Evolutionary conservation across 305 asterid species (phyloP).

Genomic region (Solanum hybrid): DNA sequence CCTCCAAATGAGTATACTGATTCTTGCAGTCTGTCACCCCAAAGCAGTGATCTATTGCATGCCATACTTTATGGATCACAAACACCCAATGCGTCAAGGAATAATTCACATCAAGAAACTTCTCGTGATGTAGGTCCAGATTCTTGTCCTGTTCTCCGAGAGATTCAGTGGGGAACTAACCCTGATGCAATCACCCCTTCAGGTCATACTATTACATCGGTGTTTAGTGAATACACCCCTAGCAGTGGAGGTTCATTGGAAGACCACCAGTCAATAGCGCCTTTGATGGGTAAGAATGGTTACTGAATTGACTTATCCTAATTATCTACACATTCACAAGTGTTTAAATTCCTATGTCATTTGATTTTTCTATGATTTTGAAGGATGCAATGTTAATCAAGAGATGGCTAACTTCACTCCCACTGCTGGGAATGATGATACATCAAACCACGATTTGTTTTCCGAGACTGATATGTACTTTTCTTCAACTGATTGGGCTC

Average conservation of each 20-base stretch:
- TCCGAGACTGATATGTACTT: conserved; percentile 35
- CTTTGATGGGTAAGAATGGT: conserved; percentile 19
- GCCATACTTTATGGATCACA: conserved; percentile 36
- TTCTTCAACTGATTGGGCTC: conserved; percentile 27
- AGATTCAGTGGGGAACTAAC: conserved; percentile 36
- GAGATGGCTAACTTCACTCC: conserved; percentile 20
- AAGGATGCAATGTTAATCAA: conserved; percentile 34
- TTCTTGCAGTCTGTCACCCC: conserved; percentile 21
- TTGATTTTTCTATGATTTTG: conserved; percentile 6
- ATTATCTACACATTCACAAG: background rate
- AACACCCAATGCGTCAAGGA: conserved; percentile 13
- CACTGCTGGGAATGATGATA: conserved; percentile 10
- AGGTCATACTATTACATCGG: conserved; percentile 36
- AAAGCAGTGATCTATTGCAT: conserved; percentile 41
- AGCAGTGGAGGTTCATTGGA: conserved; percentile 34
- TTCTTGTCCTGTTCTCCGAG: conserved; percentile 26
- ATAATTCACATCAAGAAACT: conserved; percentile 16
- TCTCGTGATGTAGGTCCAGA: conserved; percentile 24
- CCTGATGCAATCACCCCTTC: conserved; percentile 39
- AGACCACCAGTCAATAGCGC: conserved; percentile 28
- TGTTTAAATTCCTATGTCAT: background rate
- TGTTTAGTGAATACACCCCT: conserved; percentile 41
- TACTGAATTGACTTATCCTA: background rate
- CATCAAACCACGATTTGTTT: conserved; percentile 18
- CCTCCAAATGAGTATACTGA: conserved; percentile 23